These are phyloP conservation scores for Miscanthus lutarioriparius DNA, from an alignment of 176 grass and related monocot species.

Conservation along the genomic window DNA sequence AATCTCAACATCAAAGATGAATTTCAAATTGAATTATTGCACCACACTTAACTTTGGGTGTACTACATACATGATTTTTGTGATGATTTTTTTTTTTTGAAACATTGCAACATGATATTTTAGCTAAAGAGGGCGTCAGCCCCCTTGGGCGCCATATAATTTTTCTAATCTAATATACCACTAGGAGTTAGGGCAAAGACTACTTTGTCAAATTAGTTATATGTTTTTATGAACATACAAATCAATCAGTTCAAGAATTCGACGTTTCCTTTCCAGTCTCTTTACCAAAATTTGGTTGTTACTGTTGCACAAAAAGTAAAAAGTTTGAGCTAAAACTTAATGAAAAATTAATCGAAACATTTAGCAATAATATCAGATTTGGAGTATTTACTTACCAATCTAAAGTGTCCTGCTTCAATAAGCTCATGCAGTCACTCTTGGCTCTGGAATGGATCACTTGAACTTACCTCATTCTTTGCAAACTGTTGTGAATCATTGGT, in stretches of 20 bases:
- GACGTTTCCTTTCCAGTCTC: not conserved
- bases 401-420: slow-evolving; percentile 27
- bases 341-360: slow-evolving; percentile 1
- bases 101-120: not conserved
- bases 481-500: slow-evolving; percentile 50
- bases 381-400: slow-evolving; percentile 30
- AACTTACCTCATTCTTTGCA: slow-evolving; percentile 86
- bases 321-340: not conserved
- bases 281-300: not conserved
- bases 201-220: not conserved
- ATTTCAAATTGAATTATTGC: not conserved
- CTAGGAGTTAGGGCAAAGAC: not conserved
- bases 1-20: not conserved
- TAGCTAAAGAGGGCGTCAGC: not conserved
- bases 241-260: not conserved
- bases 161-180: not conserved
- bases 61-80: not conserved
- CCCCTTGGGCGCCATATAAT: not conserved
- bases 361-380: not conserved
- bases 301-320: not conserved
- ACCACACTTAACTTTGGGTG: not conserved
- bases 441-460: slow-evolving; percentile 78
- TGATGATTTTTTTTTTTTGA: not conserved
- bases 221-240: not conserved
- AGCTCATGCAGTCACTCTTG: slow-evolving; percentile 54